Evolutionary conservation across 768 basidiomycete genomes (phyloP).

Genomic region (Boletus eberwhitei): DNA sequence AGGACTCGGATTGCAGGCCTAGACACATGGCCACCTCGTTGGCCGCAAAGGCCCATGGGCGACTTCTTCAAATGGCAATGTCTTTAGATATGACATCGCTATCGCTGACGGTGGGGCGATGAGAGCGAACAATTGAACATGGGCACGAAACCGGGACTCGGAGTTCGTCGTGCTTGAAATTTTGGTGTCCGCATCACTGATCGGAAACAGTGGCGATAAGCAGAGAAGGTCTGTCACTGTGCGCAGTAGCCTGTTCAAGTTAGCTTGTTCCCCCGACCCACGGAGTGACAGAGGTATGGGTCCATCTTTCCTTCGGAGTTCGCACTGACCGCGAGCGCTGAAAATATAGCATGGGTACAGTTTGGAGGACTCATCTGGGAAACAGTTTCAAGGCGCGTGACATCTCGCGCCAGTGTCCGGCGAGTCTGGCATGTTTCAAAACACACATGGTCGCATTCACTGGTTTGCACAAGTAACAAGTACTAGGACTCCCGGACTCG

Average conservation of each 20-base stretch:
- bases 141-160: not conserved
- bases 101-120: not conserved
- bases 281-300: not conserved
- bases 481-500: too few species aligned
- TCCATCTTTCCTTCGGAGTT: not conserved
- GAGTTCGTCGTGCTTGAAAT: not conserved
- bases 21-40: conserved; percentile 8
- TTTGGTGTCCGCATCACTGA: not conserved
- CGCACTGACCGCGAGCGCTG: too few species aligned
- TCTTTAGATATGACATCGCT: not conserved
- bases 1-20: not conserved
- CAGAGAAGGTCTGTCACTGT: too few species aligned
- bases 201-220: too few species aligned
- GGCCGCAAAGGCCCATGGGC: not conserved
- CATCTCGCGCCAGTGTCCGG: too few species aligned
- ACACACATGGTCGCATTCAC: too few species aligned
- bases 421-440: too few species aligned
- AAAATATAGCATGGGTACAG: too few species aligned
- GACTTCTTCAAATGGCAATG: not conserved
- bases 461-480: too few species aligned
- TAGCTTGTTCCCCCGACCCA: not conserved
- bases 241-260: not conserved
- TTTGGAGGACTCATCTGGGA: too few species aligned
- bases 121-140: too few species aligned
- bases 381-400: too few species aligned